Conservation (phyloP, 208 protist species). For the Kentomonas sorsogonicus region DNA sequence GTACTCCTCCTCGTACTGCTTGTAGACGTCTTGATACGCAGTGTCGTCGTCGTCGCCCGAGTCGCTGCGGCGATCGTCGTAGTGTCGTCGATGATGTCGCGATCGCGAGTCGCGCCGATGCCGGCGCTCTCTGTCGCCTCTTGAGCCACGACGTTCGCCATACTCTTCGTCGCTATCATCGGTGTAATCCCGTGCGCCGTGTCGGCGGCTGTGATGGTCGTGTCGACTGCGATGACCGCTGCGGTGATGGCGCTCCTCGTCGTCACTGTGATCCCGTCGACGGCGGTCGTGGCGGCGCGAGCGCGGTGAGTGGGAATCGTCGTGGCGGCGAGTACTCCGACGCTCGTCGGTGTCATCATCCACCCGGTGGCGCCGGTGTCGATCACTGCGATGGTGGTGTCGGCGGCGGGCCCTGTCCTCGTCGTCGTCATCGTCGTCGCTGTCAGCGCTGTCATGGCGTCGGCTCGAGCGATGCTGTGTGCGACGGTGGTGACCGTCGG, state of each 20-base stretch:
- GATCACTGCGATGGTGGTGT: not conserved
- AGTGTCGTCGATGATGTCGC: not conserved
- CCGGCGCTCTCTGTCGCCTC: not conserved
- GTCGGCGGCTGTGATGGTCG: not conserved
- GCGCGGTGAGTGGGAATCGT: too few relatives aligned
- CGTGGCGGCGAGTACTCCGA: too few relatives aligned
- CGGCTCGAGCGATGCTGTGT: slow-evolving; percentile 12
- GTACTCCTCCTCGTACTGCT: slow-evolving; percentile 6
- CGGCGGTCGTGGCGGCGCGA: too few relatives aligned
- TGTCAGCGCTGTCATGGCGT: slow-evolving; percentile 1
- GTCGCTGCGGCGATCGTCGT: slow-evolving; percentile 2
- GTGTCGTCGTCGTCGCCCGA: too few relatives aligned
- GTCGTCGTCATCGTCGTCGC: not conserved
- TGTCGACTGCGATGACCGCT: slow-evolving; percentile 4
- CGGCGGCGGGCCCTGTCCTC: not conserved
- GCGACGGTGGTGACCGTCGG: not conserved
- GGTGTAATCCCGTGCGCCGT: not conserved
- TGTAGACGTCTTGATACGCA: too few relatives aligned
- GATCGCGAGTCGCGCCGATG: not conserved
- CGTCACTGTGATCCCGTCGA: too few relatives aligned
- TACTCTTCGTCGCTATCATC: not conserved
- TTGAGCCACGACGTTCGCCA: too few relatives aligned
- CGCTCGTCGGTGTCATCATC: not conserved
- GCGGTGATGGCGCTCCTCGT: slow-evolving; percentile 9
- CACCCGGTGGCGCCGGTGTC: not conserved